Percentiles rank a stretch among this genome's conserved stretches.
phyloP scores from a whole-genome alignment of 2,329 filamentous ascomycete species.

The Onygenales sp. region DNA sequence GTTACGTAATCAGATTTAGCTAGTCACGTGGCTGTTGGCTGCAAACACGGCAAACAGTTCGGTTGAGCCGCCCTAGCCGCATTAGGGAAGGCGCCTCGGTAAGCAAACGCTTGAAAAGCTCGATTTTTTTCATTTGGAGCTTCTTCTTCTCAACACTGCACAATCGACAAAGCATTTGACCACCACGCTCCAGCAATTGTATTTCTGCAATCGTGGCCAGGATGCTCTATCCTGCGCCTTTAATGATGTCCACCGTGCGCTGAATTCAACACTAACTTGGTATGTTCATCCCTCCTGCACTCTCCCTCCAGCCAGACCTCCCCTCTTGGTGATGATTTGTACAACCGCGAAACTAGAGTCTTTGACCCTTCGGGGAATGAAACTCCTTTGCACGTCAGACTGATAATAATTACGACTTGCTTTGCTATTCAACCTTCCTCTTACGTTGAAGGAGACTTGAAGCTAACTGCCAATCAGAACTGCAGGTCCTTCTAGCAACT shows the following conservation, averaged over 20 bases:
- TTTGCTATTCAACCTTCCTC: conserved; percentile 3
- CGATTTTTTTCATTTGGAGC: conserved; percentile 14
- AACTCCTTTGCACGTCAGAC: conserved; percentile 92
- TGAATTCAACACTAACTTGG: conserved; percentile 13
- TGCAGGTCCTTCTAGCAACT: background rate
- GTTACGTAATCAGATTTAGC: background rate
- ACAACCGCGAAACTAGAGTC: conserved; percentile 92
- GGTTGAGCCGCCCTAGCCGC: conserved; percentile 7
- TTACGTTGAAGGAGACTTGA: background rate
- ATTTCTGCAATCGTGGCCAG: background rate
- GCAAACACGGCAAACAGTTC: conserved; percentile 4
- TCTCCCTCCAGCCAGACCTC: conserved; percentile 12
- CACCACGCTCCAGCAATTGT: background rate
- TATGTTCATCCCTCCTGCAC: conserved; percentile 17
- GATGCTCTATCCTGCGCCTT: background rate
- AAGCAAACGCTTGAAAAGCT: conserved; percentile 24
- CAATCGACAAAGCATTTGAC: conserved; percentile 15
- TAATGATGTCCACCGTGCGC: background rate
- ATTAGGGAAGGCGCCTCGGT: conserved; percentile 15
- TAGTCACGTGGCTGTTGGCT: background rate
- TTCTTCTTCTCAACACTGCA: conserved; percentile 13
- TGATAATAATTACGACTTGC: conserved; percentile 44
- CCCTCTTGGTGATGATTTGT: conserved; percentile 63
- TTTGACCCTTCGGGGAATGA: conserved; percentile 78
- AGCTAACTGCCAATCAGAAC: conserved; percentile 5